Evolutionary conservation across 2,329 filamentous ascomycete genomes (phyloP), one percentile per base, ranked within the genome.

Genomic region (Alternaria gansuensis): DNA sequence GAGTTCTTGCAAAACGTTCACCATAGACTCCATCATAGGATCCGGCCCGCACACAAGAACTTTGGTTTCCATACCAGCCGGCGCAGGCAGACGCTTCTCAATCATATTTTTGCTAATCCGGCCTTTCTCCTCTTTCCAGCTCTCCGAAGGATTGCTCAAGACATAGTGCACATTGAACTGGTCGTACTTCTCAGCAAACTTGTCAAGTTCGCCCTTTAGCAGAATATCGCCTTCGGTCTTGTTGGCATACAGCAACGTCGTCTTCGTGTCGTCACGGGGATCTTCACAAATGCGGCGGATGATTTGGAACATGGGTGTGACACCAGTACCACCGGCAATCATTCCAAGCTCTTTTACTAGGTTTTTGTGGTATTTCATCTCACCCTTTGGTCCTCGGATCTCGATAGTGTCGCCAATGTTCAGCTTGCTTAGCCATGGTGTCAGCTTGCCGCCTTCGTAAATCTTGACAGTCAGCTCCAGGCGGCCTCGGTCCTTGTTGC

Each of bases 21-120:
- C 52, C 62, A 65, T 63, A 2, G 39, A 39, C 3, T 57, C 52
- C 31, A 60, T 55, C 60, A 62, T 62, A 1, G 52, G 57, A 3
- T 62, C 60, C 14, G 60, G 60, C 54, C 94, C 94, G 75, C 94
- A 98, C 66, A 98, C 84, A 61, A 98, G 85, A 68, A 98, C 86
- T 87, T 97, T 98, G 82, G 96, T 89, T 73, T 98, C 93, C 55
- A 84, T 81, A 56, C 91, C 90, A 6, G 60, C 60, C 13, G 60
- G 60, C 1, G 50, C 46, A 11, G 60, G 60, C 5, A 63, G 44
- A 14, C 51, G 10, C 5, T 52, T n/a, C 3, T 63, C 45, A 10
- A 63, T 58, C 51, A 63, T 54, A n/a, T 58, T 23, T 43, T 58
- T 57, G 24, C 33, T 53, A 1, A 63, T 45, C 14, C 57, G 57